Percentiles rank a stretch among this genome's conserved stretches.
Evolutionary conservation across 371 early-diverging fungal species (phyloP).

Genomic region (Zychaea mexicana): DNA sequence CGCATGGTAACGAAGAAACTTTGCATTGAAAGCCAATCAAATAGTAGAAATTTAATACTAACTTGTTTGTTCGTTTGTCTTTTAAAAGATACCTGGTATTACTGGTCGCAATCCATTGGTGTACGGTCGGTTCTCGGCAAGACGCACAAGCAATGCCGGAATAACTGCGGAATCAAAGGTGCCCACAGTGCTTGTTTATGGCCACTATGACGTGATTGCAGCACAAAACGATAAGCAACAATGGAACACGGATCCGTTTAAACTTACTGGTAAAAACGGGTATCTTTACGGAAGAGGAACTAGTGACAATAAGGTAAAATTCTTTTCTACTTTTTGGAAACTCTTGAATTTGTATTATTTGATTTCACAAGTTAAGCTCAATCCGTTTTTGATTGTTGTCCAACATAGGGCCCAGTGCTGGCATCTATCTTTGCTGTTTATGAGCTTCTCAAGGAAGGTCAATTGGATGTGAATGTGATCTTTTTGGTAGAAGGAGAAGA

Average conservation of each 20-base stretch:
- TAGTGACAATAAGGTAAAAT: conserved; percentile 73
- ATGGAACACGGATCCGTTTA: conserved; percentile 57
- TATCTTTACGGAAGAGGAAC: conserved; percentile 85
- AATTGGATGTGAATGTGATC: conserved; percentile 69
- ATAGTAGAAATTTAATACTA: too few relatives aligned
- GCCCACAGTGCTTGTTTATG: conserved; percentile 75
- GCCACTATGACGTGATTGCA: conserved; percentile 85
- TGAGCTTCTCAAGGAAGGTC: conserved; percentile 65
- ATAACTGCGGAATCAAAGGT: conserved; percentile 10
- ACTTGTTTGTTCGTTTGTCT: too few relatives aligned
- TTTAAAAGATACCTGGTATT: conserved; percentile 57
- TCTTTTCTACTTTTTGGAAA: not conserved
- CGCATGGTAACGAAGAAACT: conserved; percentile 60
- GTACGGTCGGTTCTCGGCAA: conserved; percentile 68
- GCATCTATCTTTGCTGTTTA: conserved; percentile 78
- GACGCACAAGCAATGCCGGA: conserved; percentile 6
- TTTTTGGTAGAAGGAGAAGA: conserved; percentile 89
- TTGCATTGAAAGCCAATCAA: too few relatives aligned
- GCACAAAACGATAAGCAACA: conserved; percentile 57
- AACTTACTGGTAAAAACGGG: conserved; percentile 63
- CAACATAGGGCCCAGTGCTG: conserved; percentile 68
- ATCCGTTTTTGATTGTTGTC: not conserved
- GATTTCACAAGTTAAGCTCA: too few relatives aligned
- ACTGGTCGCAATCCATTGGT: conserved; percentile 77
- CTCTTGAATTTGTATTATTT: too few relatives aligned